Evolutionary conservation across 805 yeast species (phyloP).

Genomic region (Ogataea haglerorum): DNA sequence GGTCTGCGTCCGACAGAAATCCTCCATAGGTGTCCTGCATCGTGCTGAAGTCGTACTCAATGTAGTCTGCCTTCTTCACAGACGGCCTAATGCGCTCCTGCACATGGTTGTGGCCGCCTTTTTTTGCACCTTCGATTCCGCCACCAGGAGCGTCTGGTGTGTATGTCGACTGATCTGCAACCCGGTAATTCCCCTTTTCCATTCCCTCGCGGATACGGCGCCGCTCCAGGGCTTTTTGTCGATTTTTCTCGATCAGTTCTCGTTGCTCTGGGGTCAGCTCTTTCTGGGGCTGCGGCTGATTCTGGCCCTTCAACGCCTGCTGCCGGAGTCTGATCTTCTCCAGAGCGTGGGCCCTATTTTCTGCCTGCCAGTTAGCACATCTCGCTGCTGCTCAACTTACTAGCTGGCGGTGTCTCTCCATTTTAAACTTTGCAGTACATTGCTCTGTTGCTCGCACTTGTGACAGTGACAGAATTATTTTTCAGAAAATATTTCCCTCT

Average conservation of each 20-base stretch:
- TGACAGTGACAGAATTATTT: constrained; percentile 13
- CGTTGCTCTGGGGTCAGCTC: constrained; percentile 45
- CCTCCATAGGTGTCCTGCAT: constrained; percentile 91
- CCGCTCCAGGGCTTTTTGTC: constrained; percentile 49
- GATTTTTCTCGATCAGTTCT: constrained; percentile 47
- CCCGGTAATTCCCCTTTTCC: background rate
- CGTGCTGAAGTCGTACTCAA: constrained; percentile 85
- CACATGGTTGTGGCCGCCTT: background rate
- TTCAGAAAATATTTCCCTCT: constrained; percentile 1
- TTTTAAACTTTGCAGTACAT: background rate
- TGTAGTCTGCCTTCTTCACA: constrained; percentile 61
- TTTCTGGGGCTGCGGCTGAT: background rate
- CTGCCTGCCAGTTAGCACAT: constrained; percentile 39
- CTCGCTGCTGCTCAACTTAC: constrained; percentile 19
- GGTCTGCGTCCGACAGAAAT: constrained; percentile 47
- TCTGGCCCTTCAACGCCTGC: constrained; percentile 10
- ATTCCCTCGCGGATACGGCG: constrained; percentile 11
- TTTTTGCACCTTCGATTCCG: background rate
- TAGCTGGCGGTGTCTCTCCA: constrained; percentile 26
- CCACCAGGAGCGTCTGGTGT: background rate
- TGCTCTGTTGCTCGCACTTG: constrained; percentile 8
- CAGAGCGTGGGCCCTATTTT: constrained; percentile 59
- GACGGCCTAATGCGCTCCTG: constrained; percentile 38
- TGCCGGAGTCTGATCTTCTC: constrained; percentile 52
- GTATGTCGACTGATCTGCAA: background rate